Base-by-base conservation (phyloP, 2,329 filamentous ascomycete genomes). In the Alternaria triticimaculans region DNA sequence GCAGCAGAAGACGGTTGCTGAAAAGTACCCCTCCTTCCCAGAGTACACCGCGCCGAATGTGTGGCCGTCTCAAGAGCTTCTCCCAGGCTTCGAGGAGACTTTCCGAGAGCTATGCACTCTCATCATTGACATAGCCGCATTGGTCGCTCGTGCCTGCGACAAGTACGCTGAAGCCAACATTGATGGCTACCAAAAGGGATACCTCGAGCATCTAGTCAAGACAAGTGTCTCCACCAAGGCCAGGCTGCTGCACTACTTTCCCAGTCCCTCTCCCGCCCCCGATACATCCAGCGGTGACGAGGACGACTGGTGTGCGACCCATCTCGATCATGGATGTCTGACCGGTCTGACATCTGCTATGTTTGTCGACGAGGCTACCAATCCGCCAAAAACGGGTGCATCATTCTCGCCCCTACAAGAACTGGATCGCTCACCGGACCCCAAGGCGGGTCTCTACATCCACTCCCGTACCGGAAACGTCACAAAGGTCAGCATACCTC, bases 331-430 rank as follows among this genome's bases (percentile, higher is more conserved):
- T 74, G 94, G 96, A 46, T 98, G 95, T 77, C 86, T 99, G 30
- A 99, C 96, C 0, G 95, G 94, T 14, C 85, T 99, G 33, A 99
- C 96, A 0, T 95, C 92, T 3, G 94, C 95, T 70, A 97, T 98
- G 94, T 98, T 97, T 80, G 87, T 98, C 66, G 93, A 98, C 76
- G 95, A 98, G 82, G 81, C 82, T 1, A 77, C 76, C 10, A 75
- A 81, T 62, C 72, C 82, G 43, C 69, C 81, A 45, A 76, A 68
- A 45, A 71, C 66, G 8, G 73, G 66, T 48, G 64, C 73, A 53
- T 71, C 69, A 43, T 75, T 84, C 15, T 72, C 85, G 2, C 84
- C 87, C 0, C 85, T 97, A 0, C 82, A 86, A 0, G 95, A 97
- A 81, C 87, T 97, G 0, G 78, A 88, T 1, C 76, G 85, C 0